phyloP scores from a whole-genome alignment of 305 asterid genomes.

The Salvia sclarea region DNA sequence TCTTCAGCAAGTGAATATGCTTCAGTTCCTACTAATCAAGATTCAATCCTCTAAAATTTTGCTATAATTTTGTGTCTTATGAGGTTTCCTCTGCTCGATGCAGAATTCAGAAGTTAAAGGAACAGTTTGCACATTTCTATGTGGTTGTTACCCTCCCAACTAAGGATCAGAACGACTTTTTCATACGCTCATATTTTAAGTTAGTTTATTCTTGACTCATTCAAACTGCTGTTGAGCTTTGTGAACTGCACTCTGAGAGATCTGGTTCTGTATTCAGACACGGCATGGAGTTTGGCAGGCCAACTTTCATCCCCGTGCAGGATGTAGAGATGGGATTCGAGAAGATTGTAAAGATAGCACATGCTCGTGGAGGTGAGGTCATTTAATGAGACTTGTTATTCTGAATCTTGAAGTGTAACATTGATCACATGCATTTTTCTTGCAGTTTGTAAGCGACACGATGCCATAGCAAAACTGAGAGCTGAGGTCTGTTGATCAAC shows the following conservation, averaged over 20 bases:
- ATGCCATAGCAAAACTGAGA: constrained; percentile 66
- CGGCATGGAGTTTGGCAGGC: constrained; percentile 77
- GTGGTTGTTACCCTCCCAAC: constrained; percentile 86
- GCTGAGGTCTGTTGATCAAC: constrained; percentile 58
- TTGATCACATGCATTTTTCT: neutral
- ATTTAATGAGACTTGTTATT: constrained; percentile 3
- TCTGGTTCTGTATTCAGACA: constrained; percentile 47
- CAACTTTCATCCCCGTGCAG: constrained; percentile 79
- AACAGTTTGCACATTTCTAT: constrained; percentile 81
- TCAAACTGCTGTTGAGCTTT: constrained; percentile 15
- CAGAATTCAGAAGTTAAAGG: constrained; percentile 74
- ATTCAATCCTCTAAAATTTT: neutral
- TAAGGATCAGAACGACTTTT: constrained; percentile 69
- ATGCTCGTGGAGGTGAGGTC: constrained; percentile 88
- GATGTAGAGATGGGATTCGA: constrained; percentile 94
- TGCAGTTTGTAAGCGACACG: constrained; percentile 85
- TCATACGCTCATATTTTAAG: constrained; percentile 77
- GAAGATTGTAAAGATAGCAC: constrained; percentile 83
- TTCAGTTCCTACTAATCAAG: constrained; percentile 18
- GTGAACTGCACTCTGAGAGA: constrained; percentile 29
- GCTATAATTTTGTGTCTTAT: neutral
- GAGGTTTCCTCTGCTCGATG: constrained; percentile 27
- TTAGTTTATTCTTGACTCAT: constrained; percentile 32
- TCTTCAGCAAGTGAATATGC: constrained; percentile 59
- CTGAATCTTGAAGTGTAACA: constrained; percentile 4